Conservation (phyloP, 192 early-diverging fungal genomes). For the Endogone sp. region DNA sequence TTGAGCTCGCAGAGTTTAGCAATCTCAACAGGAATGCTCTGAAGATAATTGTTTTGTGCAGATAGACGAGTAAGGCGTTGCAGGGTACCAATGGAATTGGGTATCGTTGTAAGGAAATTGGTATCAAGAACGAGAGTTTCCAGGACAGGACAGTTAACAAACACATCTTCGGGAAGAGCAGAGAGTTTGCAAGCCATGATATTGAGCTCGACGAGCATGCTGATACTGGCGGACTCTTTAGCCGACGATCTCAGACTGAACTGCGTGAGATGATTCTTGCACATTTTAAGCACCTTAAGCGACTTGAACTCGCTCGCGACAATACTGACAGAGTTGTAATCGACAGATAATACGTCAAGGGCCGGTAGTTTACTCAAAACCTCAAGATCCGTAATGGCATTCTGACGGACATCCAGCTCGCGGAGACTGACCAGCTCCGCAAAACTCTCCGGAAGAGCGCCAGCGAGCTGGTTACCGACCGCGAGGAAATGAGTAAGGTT, state of each 20-base stretch:
- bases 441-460: conserved; percentile 62
- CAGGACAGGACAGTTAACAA: conserved; percentile 51
- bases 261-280: conserved; percentile 69
- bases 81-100: conserved; percentile 53
- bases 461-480: conserved; percentile 75
- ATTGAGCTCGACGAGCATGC: conserved; percentile 41
- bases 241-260: conserved; percentile 46
- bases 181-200: conserved; percentile 69
- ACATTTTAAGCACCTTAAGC: conserved; percentile 51
- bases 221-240: conserved; percentile 4
- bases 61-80: conserved; percentile 50
- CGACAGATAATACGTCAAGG: conserved; percentile 62
- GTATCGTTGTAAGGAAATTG: conserved; percentile 70
- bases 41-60: conserved; percentile 66
- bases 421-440: conserved; percentile 51
- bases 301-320: conserved; percentile 56
- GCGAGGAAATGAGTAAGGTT: conserved; percentile 57
- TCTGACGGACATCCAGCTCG: conserved; percentile 80
- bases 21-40: conserved; percentile 66
- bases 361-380: conserved; percentile 49
- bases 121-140: conserved; percentile 60
- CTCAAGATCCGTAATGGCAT: conserved; percentile 67
- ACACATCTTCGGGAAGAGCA: conserved; percentile 54
- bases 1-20: conserved; percentile 55
- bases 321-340: conserved; percentile 67